phyloP scores from a whole-genome alignment of 2,329 filamentous ascomycete genomes.

The Cladophialophora carrionii region DNA sequence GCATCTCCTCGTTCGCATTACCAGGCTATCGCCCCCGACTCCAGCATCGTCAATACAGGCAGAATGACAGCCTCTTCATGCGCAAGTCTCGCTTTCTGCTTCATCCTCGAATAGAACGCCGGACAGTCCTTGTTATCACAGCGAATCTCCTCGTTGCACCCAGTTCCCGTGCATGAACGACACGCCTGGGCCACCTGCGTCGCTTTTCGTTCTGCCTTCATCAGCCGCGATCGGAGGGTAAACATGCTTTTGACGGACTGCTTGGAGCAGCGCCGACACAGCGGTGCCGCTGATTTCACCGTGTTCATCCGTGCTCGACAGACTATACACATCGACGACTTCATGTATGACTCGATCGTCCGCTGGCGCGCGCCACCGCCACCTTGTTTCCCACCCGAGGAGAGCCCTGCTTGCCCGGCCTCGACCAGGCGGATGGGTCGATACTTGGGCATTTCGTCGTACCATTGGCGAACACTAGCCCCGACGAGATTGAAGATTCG shows the following conservation, averaged over 20 bases:
- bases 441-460: constrained; percentile 93
- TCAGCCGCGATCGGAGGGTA: constrained; percentile 64
- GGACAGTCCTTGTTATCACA: constrained; percentile 93
- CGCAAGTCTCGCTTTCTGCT: constrained; percentile 45
- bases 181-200: constrained; percentile 72
- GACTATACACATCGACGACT: constrained; percentile 74
- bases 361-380: constrained; percentile 56
- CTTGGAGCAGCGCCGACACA: constrained; percentile 47
- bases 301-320: constrained; percentile 66
- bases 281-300: constrained; percentile 49
- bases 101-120: constrained; percentile 71
- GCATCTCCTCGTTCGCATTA: constrained; percentile 27
- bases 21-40: constrained; percentile 47
- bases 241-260: constrained; percentile 62
- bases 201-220: constrained; percentile 65
- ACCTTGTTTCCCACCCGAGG: constrained; percentile 40
- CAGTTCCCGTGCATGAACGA: constrained; percentile 74
- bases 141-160: constrained; percentile 73
- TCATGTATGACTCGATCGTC: constrained; percentile 95
- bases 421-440: constrained; percentile 72
- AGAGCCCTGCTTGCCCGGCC: constrained; percentile 45
- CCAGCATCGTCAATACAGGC: constrained; percentile 46
- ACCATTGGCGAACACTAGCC: constrained; percentile 88
- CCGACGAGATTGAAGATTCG: constrained; percentile 96
- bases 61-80: constrained; percentile 45